A percentile compares a stretch with the other conserved stretches of the same genome.
These are phyloP conservation scores for Malus domestica DNA, from an alignment of 306 rosid species.

Conservation along the genomic window ASM211411v1 NC_041795.1:27407001-27407500, in stretches of 20 bases:
- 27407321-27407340: slow-evolving; percentile 94
- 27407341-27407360: slow-evolving; percentile 71
- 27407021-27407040: slow-evolving; percentile 92
- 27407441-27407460: slow-evolving; percentile 88
- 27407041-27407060: slow-evolving; percentile 30
- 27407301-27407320: slow-evolving; percentile 94
- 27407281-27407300: slow-evolving; percentile 90
- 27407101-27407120: too few species aligned
- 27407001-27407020: slow-evolving; percentile 70
- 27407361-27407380: slow-evolving; percentile 59
- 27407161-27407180: slow-evolving; percentile 97
- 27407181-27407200: slow-evolving; percentile 80
- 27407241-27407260: slow-evolving; percentile 3
- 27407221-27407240: slow-evolving; percentile 17
- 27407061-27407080: slow-evolving; percentile 15
- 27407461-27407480: slow-evolving; percentile 93
- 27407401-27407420: slow-evolving; percentile 96
- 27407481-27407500: slow-evolving; percentile 35
- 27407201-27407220: slow-evolving; percentile 47
- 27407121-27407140: not conserved
- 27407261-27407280: slow-evolving; percentile 18
- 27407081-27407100: too few species aligned
- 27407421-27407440: slow-evolving; percentile 94
- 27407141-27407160: slow-evolving; percentile 86
- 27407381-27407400: slow-evolving; percentile 43